Conservation (phyloP, 169 alveolate species). For the Toxoplasma gondii region DNA sequence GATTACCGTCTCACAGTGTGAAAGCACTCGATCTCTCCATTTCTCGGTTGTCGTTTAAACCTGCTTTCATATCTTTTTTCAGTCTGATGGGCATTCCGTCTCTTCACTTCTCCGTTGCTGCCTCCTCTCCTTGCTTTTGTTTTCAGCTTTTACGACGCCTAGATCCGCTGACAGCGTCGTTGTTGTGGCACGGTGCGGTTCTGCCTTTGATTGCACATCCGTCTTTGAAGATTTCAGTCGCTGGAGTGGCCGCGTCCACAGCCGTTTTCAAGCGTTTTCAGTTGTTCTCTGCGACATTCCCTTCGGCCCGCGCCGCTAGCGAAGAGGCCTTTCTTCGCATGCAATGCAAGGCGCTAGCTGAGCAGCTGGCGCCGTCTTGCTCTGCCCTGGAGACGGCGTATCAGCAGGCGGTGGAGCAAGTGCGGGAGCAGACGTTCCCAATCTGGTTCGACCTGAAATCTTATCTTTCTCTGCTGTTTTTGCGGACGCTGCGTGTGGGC, state of each 20-base stretch:
- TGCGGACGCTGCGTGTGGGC: slow-evolving; percentile 52
- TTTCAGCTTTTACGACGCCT: slow-evolving; percentile 43
- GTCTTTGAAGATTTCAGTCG: slow-evolving; percentile 37
- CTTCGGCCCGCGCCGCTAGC: background rate
- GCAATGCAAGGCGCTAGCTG: background rate
- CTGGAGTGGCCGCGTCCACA: slow-evolving; percentile 50
- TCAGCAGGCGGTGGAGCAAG: slow-evolving; percentile 26
- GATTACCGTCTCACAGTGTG: no score
- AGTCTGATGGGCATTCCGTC: background rate
- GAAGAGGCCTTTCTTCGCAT: background rate
- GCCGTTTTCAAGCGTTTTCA: slow-evolving; percentile 13
- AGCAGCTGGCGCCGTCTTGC: background rate
- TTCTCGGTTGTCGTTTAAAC: background rate
- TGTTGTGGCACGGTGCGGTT: slow-evolving; percentile 27
- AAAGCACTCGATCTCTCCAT: no score
- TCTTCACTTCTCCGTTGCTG: background rate
- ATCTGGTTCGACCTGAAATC: slow-evolving; percentile 40
- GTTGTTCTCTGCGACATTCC: background rate
- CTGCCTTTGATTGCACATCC: slow-evolving; percentile 51
- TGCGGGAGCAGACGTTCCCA: slow-evolving; percentile 44
- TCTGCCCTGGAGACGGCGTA: slow-evolving; percentile 15
- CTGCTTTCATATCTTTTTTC: background rate
- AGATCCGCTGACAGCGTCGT: slow-evolving; percentile 27
- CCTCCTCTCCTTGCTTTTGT: background rate
- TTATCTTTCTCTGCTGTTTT: slow-evolving; percentile 41